A percentile compares a stretch with the other conserved stretches of the same genome.
phyloP scores from a whole-genome alignment of 1,284 basidiomycete species.

The Tetrapyrgos nigripes region DNA sequence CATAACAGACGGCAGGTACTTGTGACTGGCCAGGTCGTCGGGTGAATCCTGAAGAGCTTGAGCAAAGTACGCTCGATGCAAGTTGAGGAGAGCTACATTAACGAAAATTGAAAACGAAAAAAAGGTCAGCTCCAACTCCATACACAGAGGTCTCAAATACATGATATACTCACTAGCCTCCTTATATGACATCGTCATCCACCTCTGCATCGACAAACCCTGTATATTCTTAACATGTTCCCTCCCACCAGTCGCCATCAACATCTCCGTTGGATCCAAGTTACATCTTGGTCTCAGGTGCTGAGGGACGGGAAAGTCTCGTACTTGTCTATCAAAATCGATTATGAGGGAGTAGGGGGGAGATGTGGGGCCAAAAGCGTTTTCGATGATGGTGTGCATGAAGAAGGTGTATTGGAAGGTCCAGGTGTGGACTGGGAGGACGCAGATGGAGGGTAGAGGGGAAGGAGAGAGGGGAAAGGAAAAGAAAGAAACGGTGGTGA shows the following conservation, averaged over 20 bases:
- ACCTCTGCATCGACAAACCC: constrained; percentile 48
- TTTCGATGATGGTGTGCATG: constrained; percentile 56
- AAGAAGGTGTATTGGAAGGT: constrained; percentile 58
- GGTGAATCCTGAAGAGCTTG: constrained; percentile 68
- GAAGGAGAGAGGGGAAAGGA: background rate
- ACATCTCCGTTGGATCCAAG: constrained; percentile 22
- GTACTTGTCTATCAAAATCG: constrained; percentile 54
- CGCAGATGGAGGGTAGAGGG: background rate
- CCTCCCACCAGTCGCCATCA: background rate
- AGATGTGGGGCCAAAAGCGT: constrained; percentile 59
- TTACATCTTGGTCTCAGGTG: constrained; percentile 48
- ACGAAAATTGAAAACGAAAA: background rate
- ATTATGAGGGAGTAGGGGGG: constrained; percentile 55
- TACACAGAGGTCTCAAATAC: background rate
- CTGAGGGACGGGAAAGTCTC: constrained; percentile 59
- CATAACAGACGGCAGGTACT: constrained; percentile 70
- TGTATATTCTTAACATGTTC: background rate
- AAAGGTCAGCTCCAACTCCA: constrained; percentile 3
- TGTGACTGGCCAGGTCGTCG: constrained; percentile 60
- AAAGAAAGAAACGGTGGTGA: too few species aligned
- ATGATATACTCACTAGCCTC: constrained; percentile 56
- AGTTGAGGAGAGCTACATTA: constrained; percentile 62
- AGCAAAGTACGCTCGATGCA: constrained; percentile 73
- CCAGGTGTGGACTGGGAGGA: constrained; percentile 58
- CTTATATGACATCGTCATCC: constrained; percentile 56